phyloP scores from a whole-genome alignment of 306 rosid species.

The Ammopiptanthus mongolicus region DNA sequence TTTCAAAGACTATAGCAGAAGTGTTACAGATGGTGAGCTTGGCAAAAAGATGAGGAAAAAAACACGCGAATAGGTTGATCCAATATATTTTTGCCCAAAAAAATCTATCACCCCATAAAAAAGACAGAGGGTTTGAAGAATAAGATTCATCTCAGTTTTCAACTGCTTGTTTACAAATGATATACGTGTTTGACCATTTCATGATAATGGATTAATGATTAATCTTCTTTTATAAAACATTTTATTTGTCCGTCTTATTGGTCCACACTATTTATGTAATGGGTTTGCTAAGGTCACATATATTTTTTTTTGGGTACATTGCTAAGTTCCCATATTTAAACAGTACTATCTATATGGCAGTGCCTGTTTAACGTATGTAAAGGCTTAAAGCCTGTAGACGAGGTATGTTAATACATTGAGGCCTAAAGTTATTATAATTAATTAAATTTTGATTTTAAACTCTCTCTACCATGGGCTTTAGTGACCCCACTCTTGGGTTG shows the following conservation, averaged over 20 bases:
- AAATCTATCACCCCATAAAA: background rate
- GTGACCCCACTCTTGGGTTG: no score
- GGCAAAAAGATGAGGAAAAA: slow-evolving; percentile 46
- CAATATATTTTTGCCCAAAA: background rate
- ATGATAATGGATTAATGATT: background rate
- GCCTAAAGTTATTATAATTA: no score
- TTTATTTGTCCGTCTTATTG: background rate
- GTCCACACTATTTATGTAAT: background rate
- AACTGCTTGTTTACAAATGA: background rate
- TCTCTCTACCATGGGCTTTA: no score
- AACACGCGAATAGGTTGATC: slow-evolving; percentile 16
- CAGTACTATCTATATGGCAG: no score
- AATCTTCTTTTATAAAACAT: background rate
- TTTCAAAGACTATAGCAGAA: slow-evolving; percentile 43
- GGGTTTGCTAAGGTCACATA: background rate
- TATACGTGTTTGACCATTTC: background rate
- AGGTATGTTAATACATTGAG: no score
- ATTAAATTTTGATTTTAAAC: no score
- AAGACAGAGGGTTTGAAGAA: background rate
- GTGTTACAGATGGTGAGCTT: slow-evolving; percentile 26
- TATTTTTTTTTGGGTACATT: no score
- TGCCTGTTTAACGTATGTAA: no score
- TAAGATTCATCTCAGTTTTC: background rate
- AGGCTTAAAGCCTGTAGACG: no score
- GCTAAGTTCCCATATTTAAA: no score